Conservation (phyloP, 768 basidiomycete genomes). For the Goffeauzyma gilvescens region DNA sequence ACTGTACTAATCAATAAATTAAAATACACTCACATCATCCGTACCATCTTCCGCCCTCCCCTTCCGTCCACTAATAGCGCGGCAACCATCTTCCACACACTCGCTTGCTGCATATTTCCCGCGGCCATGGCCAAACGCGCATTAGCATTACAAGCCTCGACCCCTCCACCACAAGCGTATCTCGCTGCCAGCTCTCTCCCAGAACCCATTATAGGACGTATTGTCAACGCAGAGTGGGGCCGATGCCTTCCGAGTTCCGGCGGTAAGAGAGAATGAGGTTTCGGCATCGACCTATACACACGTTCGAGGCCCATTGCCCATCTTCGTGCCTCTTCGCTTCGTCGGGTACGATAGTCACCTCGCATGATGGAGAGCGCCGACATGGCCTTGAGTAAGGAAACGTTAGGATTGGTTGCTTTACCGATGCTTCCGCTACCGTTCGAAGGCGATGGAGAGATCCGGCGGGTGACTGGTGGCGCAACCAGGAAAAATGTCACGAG, state of each 20-base stretch:
- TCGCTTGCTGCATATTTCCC: background rate
- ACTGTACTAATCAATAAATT: slow-evolving; percentile 12
- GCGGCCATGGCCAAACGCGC: background rate
- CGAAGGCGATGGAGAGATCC: slow-evolving; percentile 17
- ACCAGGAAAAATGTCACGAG: slow-evolving; percentile 60
- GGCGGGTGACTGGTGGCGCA: slow-evolving; percentile 12
- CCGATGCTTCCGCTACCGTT: slow-evolving; percentile 10
- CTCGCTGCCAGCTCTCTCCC: background rate
- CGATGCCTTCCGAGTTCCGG: too few relatives aligned
- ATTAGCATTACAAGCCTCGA: too few relatives aligned
- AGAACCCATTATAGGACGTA: background rate
- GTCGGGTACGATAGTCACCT: background rate
- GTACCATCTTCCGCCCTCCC: slow-evolving; percentile 17
- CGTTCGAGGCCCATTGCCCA: background rate
- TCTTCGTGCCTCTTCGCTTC: background rate
- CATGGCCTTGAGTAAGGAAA: slow-evolving; percentile 25
- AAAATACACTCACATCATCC: slow-evolving; percentile 12
- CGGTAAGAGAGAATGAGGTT: slow-evolving; percentile 6
- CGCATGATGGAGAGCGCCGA: slow-evolving; percentile 20
- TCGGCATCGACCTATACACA: slow-evolving; percentile 9
- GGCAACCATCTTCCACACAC: slow-evolving; percentile 1
- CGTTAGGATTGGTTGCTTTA: slow-evolving; percentile 3
- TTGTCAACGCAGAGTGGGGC: background rate
- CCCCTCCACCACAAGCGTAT: too few relatives aligned
- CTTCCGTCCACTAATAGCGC: slow-evolving; percentile 12